Conservation (phyloP, 2,329 filamentous ascomycete genomes). For the Cercospora sp. region DNA sequence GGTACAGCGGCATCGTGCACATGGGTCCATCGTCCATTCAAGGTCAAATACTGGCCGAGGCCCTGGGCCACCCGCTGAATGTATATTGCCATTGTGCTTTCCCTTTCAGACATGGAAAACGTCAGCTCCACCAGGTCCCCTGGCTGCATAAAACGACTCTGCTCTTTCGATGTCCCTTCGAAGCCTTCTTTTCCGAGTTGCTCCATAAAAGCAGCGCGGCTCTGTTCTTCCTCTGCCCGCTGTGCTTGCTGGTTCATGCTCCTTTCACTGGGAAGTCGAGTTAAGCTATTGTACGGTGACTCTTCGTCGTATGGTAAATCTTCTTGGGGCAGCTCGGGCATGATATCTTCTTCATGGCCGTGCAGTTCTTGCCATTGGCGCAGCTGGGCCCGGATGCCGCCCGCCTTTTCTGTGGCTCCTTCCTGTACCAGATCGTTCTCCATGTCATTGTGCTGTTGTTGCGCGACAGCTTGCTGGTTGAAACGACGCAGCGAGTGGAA, state of each 20-base stretch:
- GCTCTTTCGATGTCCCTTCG: constrained; percentile 37
- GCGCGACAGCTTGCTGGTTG: background rate
- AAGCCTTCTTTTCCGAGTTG: constrained; percentile 32
- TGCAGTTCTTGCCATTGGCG: constrained; percentile 49
- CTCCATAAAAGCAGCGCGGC: constrained; percentile 27
- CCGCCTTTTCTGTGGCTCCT: constrained; percentile 15
- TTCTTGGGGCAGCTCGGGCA: constrained; percentile 22
- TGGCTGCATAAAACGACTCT: constrained; percentile 43
- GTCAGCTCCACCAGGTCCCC: constrained; percentile 54
- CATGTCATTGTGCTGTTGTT: background rate
- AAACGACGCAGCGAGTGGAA: constrained; percentile 8
- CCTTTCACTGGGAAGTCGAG: constrained; percentile 36
- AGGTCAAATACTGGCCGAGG: constrained; percentile 50
- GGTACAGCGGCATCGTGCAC: constrained; percentile 43
- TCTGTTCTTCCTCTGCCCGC: constrained; percentile 31
- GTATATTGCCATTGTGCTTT: constrained; percentile 53
- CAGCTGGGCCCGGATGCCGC: constrained; percentile 41
- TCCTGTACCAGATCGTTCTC: background rate
- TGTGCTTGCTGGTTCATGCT: constrained; percentile 28
- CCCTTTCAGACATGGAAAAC: constrained; percentile 35
- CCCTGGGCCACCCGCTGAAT: constrained; percentile 38
- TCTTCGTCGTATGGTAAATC: constrained; percentile 33
- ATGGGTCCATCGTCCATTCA: constrained; percentile 53
- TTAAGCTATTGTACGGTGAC: constrained; percentile 32
- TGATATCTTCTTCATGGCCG: constrained; percentile 29